Evolutionary conservation across 306 rosid genomes (phyloP).

Genomic region (Quercus parvula): DNA sequence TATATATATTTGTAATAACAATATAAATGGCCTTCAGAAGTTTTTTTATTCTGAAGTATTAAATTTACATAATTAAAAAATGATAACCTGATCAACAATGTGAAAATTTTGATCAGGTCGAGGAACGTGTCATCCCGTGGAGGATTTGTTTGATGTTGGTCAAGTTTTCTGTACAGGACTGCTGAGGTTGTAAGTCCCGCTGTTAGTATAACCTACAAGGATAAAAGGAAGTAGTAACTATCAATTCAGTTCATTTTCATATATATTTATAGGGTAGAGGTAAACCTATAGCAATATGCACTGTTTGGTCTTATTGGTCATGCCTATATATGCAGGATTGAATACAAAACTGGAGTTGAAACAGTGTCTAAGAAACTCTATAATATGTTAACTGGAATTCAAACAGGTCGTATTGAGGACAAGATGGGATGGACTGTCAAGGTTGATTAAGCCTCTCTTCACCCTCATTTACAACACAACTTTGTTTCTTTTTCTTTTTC

Average conservation of each 20-base stretch:
- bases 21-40: not conserved
- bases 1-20: not conserved
- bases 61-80: not conserved
- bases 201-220: slow-evolving; percentile 27
- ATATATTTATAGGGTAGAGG: not conserved
- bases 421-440: slow-evolving; percentile 42
- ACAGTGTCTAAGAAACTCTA: slow-evolving; percentile 33
- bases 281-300: not conserved
- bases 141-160: slow-evolving; percentile 51
- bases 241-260: not conserved
- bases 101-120: slow-evolving; percentile 24
- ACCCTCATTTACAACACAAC: not conserved
- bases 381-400: slow-evolving; percentile 40
- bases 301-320: not conserved
- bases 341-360: slow-evolving; percentile 46
- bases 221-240: slow-evolving; percentile 19
- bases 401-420: slow-evolving; percentile 47
- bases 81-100: not conserved
- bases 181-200: slow-evolving; percentile 39
- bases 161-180: slow-evolving; percentile 71
- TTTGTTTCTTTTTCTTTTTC: too few relatives aligned
- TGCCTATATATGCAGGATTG: slow-evolving; percentile 30
- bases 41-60: not conserved
- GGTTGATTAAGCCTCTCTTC: slow-evolving; percentile 13
- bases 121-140: slow-evolving; percentile 39